phyloP scores from a whole-genome alignment of 768 basidiomycete genomes.

The Filobasidium wieringae region DNA sequence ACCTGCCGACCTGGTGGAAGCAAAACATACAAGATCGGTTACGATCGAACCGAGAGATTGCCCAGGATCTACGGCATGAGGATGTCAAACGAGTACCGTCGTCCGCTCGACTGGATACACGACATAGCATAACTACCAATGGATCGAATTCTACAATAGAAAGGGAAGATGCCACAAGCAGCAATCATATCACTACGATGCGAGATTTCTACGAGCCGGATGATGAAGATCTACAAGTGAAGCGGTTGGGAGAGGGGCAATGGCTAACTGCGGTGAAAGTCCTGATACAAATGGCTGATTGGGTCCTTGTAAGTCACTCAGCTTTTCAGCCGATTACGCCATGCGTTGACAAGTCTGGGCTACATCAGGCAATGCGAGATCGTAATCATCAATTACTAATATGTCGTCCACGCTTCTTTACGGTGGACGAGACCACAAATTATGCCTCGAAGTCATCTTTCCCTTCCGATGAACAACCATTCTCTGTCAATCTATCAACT shows the following conservation, averaged over 20 bases:
- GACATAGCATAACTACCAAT: too few relatives aligned
- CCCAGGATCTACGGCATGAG: too few relatives aligned
- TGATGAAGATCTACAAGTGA: neutral
- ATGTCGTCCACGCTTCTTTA: constrained; percentile 6
- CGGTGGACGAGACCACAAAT: neutral
- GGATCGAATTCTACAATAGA: too few relatives aligned
- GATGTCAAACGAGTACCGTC: too few relatives aligned
- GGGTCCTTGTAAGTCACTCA: neutral
- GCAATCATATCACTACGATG: too few relatives aligned
- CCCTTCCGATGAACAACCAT: neutral
- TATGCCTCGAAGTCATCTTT: neutral
- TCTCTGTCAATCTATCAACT: neutral
- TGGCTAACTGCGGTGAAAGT: constrained; percentile 4
- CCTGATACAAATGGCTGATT: constrained; percentile 9
- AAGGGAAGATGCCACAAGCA: too few relatives aligned
- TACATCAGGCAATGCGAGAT: too few relatives aligned
- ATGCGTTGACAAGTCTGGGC: constrained; percentile 1
- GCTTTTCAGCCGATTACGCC: neutral
- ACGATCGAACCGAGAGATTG: too few relatives aligned
- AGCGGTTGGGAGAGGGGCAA: neutral
- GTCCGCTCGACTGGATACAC: too few relatives aligned
- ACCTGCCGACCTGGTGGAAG: constrained; percentile 1
- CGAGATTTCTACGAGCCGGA: too few relatives aligned
- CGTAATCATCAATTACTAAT: too few relatives aligned
- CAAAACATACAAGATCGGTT: neutral